phyloP scores from a whole-genome alignment of 2,329 filamentous ascomycete species.

The Alternaria triticimaculans region DNA sequence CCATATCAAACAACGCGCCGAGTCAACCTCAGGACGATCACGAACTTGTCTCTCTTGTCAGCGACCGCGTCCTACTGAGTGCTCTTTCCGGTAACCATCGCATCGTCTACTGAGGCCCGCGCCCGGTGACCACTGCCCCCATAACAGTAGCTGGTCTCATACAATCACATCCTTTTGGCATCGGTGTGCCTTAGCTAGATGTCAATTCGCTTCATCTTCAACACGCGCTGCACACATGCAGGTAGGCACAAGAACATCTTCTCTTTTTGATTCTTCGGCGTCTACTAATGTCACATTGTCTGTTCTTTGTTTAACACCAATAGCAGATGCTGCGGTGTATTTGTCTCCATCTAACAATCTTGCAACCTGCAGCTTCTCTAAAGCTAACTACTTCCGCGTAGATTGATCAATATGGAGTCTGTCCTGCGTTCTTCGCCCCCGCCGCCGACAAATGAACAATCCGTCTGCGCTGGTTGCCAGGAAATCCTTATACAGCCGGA shows the following conservation, averaged over 20 bases:
- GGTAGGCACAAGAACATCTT: too few species aligned
- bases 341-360: rapidly evolving
- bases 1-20: too few species aligned
- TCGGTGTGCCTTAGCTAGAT: too few species aligned
- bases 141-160: neutral
- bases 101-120: too few species aligned
- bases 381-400: neutral
- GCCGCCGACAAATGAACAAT: neutral
- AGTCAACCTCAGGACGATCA: too few species aligned
- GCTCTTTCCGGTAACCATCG: neutral
- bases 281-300: too few species aligned
- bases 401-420: rapidly evolving
- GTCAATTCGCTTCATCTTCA: rapidly evolving
- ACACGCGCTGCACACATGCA: too few species aligned
- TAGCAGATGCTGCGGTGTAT: too few species aligned
- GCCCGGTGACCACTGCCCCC: neutral
- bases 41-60: too few species aligned
- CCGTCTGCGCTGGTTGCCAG: neutral
- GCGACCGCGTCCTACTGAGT: neutral
- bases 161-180: neutral
- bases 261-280: too few species aligned
- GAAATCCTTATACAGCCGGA: neutral
- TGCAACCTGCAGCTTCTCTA: too few species aligned
- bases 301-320: too few species aligned
- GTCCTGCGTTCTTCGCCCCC: neutral